phyloP scores from a whole-genome alignment of 2,329 filamentous ascomycete species.

The Penicillium occitanis region DNA sequence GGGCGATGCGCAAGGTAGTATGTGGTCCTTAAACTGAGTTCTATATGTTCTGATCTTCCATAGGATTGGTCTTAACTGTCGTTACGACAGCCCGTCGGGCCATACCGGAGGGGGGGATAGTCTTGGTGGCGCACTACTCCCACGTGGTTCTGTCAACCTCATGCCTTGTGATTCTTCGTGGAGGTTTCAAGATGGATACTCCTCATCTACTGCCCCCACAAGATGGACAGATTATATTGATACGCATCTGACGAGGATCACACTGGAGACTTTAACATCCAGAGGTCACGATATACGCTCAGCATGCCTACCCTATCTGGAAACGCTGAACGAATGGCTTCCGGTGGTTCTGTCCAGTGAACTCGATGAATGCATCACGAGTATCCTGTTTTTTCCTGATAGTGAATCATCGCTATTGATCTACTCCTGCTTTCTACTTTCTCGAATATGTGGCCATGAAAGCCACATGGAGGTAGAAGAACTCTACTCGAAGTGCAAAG shows the following conservation, averaged over 20 bases:
- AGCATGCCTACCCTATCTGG: slow-evolving; percentile 3
- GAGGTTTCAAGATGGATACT: neutral
- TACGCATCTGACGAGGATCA: neutral
- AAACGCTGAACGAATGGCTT: slow-evolving; percentile 15
- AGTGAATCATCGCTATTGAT: slow-evolving; percentile 10
- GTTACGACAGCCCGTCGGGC: neutral
- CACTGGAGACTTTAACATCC: neutral
- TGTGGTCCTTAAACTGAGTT: neutral
- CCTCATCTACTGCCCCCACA: neutral
- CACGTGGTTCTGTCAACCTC: neutral
- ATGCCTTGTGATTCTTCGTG: neutral
- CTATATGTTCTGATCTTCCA: neutral
- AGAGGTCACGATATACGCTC: slow-evolving; percentile 1
- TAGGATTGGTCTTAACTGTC: slow-evolving; percentile 8
- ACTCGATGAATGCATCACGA: neutral
- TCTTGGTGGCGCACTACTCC: neutral
- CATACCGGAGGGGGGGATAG: neutral
- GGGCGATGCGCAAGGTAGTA: slow-evolving; percentile 7
- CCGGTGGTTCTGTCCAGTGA: neutral
- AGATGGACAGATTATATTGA: slow-evolving; percentile 1
- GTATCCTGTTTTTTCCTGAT: neutral
- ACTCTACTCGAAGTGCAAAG: slow-evolving; percentile 7
- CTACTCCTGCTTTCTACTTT: slow-evolving; percentile 10
- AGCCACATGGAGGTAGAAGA: neutral
- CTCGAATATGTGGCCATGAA: slow-evolving; percentile 9